These are phyloP conservation scores for Sporopachydermia cereana DNA, from an alignment of 1,139 yeast genomes.

Conservation along the genomic window DNA sequence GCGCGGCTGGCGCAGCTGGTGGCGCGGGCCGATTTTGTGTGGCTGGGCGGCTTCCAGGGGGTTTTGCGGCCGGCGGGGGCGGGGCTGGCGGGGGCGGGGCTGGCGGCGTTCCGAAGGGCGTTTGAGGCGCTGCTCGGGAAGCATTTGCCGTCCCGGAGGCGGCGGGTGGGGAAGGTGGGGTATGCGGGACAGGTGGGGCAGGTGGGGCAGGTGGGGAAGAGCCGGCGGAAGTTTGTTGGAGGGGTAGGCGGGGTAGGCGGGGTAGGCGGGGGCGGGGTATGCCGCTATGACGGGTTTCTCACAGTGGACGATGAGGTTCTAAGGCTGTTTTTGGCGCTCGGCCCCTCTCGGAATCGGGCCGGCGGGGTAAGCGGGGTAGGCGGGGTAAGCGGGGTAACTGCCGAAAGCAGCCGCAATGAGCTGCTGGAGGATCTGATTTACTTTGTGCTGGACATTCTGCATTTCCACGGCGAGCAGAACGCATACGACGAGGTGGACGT, in stretches of 20 bases:
- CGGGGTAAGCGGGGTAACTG: too few species aligned
- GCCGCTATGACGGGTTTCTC: conserved; percentile 16
- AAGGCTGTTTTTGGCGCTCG: conserved; percentile 41
- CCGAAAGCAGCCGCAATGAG: conserved; percentile 17
- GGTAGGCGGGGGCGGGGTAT: conserved; percentile 6
- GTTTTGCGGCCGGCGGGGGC: conserved; percentile 32
- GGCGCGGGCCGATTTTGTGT: conserved; percentile 44
- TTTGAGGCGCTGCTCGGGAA: conserved; percentile 25
- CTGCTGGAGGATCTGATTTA: conserved; percentile 53
- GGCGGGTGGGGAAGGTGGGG: too few species aligned
- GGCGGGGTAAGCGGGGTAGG: too few species aligned
- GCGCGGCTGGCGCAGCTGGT: conserved; percentile 41
- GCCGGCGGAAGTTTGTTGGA: conserved; percentile 7
- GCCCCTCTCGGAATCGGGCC: conserved; percentile 23
- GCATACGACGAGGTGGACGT: conserved; percentile 56
- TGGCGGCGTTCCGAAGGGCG: conserved; percentile 26
- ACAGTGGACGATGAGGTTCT: conserved; percentile 39
- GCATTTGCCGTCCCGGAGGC: conserved; percentile 23
- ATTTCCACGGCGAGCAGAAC: conserved; percentile 52
- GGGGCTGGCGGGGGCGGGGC: conserved; percentile 18
- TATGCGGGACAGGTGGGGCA: not conserved
- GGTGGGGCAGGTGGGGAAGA: conserved; percentile 6
- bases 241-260: conserved; percentile 6
- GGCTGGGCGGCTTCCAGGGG: conserved; percentile 79
- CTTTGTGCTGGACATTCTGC: conserved; percentile 47